Evolutionary conservation across 305 asterid species (phyloP), one percentile per base, ranked within the genome.

Genomic region (Solanum chacoense): DNA sequence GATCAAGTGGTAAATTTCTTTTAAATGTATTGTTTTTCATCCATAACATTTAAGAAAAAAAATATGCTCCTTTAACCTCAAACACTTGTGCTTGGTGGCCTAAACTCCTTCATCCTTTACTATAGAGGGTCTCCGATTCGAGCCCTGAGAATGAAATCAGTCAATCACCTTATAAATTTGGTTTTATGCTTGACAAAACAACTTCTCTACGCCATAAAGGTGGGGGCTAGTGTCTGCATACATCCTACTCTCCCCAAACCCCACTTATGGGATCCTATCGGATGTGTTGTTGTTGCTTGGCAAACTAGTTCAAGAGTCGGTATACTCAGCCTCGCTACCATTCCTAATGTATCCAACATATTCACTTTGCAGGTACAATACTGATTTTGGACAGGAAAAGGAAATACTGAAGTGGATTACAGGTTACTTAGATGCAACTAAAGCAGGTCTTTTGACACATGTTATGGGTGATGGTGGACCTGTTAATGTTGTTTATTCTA

Each of bases 371-470:
- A 97, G 99, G 99, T 97, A 96, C 83, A 93, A 91, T 87, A 91
- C 93, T 71, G 99, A 97, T 94, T 97, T 97, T 83, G 99, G 98
- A 85, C 94, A 95, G 87, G 98, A 95, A 67, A 95, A 93, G 83
- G 95, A 96, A 28, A 90, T 94, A 36, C 87, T 92, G 2, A 94
- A 93, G 85, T 97, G 98, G 98, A 88, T 95, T 31, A 89, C 95
- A 88, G 93, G 91, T 87, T 94, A 92, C 90, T 90, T 97, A 90
- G 98, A 97, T 89, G 94, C 98, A 40, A 93, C 94, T 37, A 95
- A 94, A 91, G 96, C 99, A 67, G 99, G 99, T 38, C 97, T 96
- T 11, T 89, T 97, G 90, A 91, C 95, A 63, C 99, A 96, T 90
- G 94, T 95, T n/a, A 84, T 92, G 93, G 91, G 94, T 88, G 98